Base-by-base conservation (phyloP, 2,329 filamentous ascomycete genomes). In the Scleromitrula shiraiana region DNA sequence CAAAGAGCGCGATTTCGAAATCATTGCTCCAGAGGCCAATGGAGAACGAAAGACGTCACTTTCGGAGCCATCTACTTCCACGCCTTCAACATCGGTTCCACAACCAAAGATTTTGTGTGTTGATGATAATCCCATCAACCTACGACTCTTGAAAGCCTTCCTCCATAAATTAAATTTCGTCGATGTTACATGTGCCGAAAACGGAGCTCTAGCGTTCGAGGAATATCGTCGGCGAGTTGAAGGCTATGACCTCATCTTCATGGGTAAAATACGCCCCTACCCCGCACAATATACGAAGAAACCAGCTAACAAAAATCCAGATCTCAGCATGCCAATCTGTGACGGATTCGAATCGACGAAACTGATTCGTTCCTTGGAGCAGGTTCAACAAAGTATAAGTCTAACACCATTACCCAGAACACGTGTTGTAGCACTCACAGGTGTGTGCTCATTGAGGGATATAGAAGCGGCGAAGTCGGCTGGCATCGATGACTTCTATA, bases 241-340 rank as follows among this genome's bases (percentile, higher is more conserved):
- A 12, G 52, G 59, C 0, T 68, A 67, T 30, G 65, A 67, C 38
- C 64, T 73, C 26, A 65, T 75, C 6, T 65, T 75, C 20, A 76
- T 76, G 71, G 74, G 66, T 65, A 59, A n/a, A n/a, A n/a, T n/a
- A n/a, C n/a, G n/a, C n/a, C n/a, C n/a, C n/a, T n/a, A 32, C 14
- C 29, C 15, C 29, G 3, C 22, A 29, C 24, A 14, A 38, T n/a
- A n/a, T n/a, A n/a, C n/a, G n/a, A n/a, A n/a, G n/a, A n/a, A n/a
- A n/a, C n/a, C n/a, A n/a, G n/a, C n/a, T n/a, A n/a, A n/a, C n/a
- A n/a, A n/a, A n/a, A n/a, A n/a, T n/a, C n/a, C 56, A 65, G 75
- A 78, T 54, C 66, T 77, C 5, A 71, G 70, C 43, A 78, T 78
- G 75, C 75, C 75, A 0, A 63, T 77, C 6, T 73, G 77, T 63